phyloP scores from a whole-genome alignment of 2,329 filamentous ascomycete genomes.

The Penicillium sp. region DNA sequence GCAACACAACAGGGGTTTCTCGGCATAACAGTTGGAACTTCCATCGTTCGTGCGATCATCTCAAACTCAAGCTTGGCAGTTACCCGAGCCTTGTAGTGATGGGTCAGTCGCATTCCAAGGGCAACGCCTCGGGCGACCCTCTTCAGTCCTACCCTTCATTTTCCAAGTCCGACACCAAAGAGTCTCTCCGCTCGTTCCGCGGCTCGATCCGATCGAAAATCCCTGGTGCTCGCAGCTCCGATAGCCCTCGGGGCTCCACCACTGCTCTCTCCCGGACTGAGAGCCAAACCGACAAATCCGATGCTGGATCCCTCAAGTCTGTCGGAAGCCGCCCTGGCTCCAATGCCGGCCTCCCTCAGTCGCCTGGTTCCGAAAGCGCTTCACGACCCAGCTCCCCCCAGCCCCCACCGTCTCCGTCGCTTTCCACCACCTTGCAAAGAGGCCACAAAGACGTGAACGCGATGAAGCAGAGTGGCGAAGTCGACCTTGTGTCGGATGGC shows the following conservation, averaged over 20 bases:
- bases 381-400: slow-evolving; percentile 50
- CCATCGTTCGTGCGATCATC: slow-evolving; percentile 23
- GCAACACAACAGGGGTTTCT: slow-evolving; percentile 21
- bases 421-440: slow-evolving; percentile 68
- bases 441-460: slow-evolving; percentile 75
- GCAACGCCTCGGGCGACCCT: slow-evolving; percentile 56
- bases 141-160: slow-evolving; percentile 89
- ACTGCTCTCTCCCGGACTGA: slow-evolving; percentile 63
- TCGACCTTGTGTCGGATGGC: slow-evolving; percentile 89
- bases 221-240: slow-evolving; percentile 60
- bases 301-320: slow-evolving; percentile 72
- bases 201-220: slow-evolving; percentile 84
- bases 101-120: slow-evolving; percentile 54
- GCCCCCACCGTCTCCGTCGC: slow-evolving; percentile 81
- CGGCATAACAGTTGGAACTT: slow-evolving; percentile 22
- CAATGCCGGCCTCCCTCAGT: slow-evolving; percentile 29
- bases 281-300: slow-evolving; percentile 58
- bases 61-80: slow-evolving; percentile 31
- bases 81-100: slow-evolving; percentile 39
- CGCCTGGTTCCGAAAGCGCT: slow-evolving; percentile 46
- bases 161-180: slow-evolving; percentile 86
- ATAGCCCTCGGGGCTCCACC: slow-evolving; percentile 77
- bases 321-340: slow-evolving; percentile 52
- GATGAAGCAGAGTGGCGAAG: slow-evolving; percentile 82
- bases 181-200: slow-evolving; percentile 82